These are phyloP conservation scores for Venturia asperata DNA, from an alignment of 2,329 filamentous ascomycete species.

Conservation along the genomic window DNA sequence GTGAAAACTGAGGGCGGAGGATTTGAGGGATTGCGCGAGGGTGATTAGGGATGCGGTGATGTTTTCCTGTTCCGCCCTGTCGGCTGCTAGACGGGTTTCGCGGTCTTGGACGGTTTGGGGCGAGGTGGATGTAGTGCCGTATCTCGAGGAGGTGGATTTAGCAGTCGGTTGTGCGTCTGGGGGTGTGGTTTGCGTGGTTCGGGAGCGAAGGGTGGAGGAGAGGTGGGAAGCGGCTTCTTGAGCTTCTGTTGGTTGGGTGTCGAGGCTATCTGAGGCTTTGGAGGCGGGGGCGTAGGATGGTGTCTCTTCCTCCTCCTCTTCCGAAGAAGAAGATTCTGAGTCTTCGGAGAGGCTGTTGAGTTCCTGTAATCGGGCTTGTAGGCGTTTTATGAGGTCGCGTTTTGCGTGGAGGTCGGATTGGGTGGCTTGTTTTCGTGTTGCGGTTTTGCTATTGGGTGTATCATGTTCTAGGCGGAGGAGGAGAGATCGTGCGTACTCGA, in stretches of 20 bases:
- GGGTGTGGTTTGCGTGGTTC: conserved; percentile 20
- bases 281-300: conserved; percentile 27
- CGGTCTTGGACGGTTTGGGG: conserved; percentile 27
- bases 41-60: conserved; percentile 74
- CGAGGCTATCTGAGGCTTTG: conserved; percentile 24
- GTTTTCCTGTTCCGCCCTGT: conserved; percentile 74
- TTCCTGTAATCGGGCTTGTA: conserved; percentile 61
- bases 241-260: conserved; percentile 19
- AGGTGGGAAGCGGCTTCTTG: conserved; percentile 11
- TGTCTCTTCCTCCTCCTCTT: conserved; percentile 33
- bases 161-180: conserved; percentile 7
- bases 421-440: conserved; percentile 53
- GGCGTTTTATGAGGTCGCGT: conserved; percentile 57
- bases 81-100: conserved; percentile 67
- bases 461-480: conserved; percentile 45
- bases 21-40: conserved; percentile 72
- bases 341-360: conserved; percentile 47
- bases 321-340: conserved; percentile 34
- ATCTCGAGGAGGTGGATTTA: not conserved
- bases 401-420: conserved; percentile 60
- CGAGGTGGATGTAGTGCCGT: not conserved
- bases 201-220: conserved; percentile 9
- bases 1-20: conserved; percentile 65
- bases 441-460: conserved; percentile 38
- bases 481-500: conserved; percentile 62